phyloP scores from a whole-genome alignment of 2,329 filamentous ascomycete species.

The Colletotrichum phormii region DNA sequence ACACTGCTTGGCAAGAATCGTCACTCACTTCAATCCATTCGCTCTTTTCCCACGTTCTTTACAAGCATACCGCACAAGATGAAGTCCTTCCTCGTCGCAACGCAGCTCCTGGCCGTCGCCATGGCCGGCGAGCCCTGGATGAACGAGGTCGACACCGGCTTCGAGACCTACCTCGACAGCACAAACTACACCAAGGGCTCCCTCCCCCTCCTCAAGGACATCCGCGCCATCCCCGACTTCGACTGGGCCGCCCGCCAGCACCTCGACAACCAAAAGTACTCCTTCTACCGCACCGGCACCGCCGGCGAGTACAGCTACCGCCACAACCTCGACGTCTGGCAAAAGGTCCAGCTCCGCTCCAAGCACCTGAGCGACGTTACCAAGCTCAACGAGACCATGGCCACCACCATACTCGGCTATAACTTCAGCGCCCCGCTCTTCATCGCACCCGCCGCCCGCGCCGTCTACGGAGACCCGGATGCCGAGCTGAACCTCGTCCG shows the following conservation, averaged over 20 bases:
- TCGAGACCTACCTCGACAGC: slow-evolving; percentile 42
- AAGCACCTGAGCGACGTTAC: slow-evolving; percentile 53
- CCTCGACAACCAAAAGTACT: slow-evolving; percentile 54
- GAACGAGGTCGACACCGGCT: slow-evolving; percentile 51
- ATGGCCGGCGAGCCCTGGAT: slow-evolving; percentile 46
- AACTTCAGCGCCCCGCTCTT: slow-evolving; percentile 62
- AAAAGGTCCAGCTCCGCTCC: slow-evolving; percentile 56
- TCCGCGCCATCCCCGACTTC: slow-evolving; percentile 61
- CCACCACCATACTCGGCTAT: slow-evolving; percentile 57
- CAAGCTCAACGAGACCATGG: slow-evolving; percentile 48
- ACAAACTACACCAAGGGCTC: slow-evolving; percentile 48
- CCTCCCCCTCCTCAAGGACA: slow-evolving; percentile 52
- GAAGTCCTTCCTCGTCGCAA: slow-evolving; percentile 21
- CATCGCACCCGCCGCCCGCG: slow-evolving; percentile 59
- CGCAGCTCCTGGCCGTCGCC: slow-evolving; percentile 41
- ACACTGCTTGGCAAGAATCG: slow-evolving; percentile 14
- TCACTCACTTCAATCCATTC: background rate
- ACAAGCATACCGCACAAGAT: background rate
- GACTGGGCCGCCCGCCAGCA: slow-evolving; percentile 59
- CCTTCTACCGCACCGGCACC: slow-evolving; percentile 62
- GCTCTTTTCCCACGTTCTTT: slow-evolving; percentile 9
- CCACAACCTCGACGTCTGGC: slow-evolving; percentile 62
- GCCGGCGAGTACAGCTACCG: slow-evolving; percentile 63
- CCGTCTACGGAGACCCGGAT: slow-evolving; percentile 54
- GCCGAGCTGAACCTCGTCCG: slow-evolving; percentile 61